Conservation (phyloP, 1,284 basidiomycete genomes). For the Pseudozyma flocculosa region DNA sequence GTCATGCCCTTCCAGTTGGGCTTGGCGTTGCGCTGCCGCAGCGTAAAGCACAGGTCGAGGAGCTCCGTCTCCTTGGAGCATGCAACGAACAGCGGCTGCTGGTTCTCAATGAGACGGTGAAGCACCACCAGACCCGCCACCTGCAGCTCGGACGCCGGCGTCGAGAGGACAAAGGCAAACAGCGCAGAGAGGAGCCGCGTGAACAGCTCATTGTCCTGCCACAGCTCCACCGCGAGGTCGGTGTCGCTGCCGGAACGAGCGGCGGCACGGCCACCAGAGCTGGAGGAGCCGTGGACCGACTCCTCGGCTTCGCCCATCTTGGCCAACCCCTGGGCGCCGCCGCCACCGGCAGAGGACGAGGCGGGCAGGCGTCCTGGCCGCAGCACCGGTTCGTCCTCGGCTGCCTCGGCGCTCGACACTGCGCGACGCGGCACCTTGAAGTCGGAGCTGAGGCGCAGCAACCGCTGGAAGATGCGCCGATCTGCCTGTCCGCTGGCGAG, state of each 20-base stretch:
- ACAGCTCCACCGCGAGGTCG: conserved; percentile 1
- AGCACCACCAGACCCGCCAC: conserved; percentile 35
- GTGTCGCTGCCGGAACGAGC: background rate
- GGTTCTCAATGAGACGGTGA: conserved; percentile 33
- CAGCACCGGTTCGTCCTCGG: background rate
- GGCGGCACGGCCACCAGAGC: too few species aligned
- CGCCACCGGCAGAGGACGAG: background rate
- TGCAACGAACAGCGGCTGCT: conserved; percentile 26
- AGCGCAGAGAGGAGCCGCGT: conserved; percentile 9
- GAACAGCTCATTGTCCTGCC: conserved; percentile 30
- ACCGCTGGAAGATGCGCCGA: conserved; percentile 18
- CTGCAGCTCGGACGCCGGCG: conserved; percentile 10
- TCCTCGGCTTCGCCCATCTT: conserved; percentile 5
- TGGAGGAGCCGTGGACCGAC: too few species aligned
- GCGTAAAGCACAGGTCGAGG: conserved; percentile 11
- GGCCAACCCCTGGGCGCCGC: conserved; percentile 3
- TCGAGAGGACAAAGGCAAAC: conserved; percentile 6
- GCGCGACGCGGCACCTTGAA: conserved; percentile 20
- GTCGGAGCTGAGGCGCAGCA: conserved; percentile 29
- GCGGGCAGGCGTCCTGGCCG: background rate
- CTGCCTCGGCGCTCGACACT: background rate
- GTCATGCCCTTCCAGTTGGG: background rate
- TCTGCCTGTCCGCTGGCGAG: conserved; percentile 20
- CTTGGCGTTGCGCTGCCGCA: background rate
- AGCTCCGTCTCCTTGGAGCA: conserved; percentile 17